Evolutionary conservation across 306 rosid species (phyloP), one percentile per base, ranked within the genome.

Genomic region (Pyrus betulifolia): DNA sequence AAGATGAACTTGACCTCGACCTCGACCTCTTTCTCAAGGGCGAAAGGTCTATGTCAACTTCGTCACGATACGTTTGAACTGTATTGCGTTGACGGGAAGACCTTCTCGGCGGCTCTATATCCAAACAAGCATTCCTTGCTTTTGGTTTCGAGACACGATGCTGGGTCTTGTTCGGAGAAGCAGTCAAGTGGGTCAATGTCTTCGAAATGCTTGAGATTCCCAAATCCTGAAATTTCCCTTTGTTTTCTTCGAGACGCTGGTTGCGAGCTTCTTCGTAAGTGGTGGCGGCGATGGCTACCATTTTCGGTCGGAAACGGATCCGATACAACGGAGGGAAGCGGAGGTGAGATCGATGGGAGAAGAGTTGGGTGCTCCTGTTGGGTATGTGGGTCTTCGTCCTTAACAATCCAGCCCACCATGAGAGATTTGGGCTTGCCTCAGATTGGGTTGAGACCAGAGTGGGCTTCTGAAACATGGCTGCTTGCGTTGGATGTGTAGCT

Each of bases 191-290:
- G 9, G 90, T 69, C 82, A 92, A 69, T 10, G 76, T 81, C 77
- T 92, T 92, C 1, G 96, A 79, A 67, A 89, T 82, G 68, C 22
- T 80, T 59, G 81, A 66, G 71, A 92, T 88, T 23, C 96, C 93
- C 82, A 92, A 78, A 76, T 89, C 93, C 95, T 87, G 82, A 83
- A 92, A 88, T 61, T 84, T 82, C 88, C 84, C 88, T 70, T 80
- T 86, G 85, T 89, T 91, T 80, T 85, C 89, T 79, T 86, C 93
- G 45, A 91, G 86, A 55, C 90, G 88, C 76, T 79, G 85, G 79
- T 89, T 87, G 46, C 90, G 90, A 71, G 84, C 91, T 76, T 87
- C 93, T 84, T 89, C 96, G 8, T 89, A 88, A 1, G 74, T 67
- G 83, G 80, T 84, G 82, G n/a, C 61, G 31, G 45, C 15, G 13